Base-by-base conservation (phyloP, 805 yeast genomes). In the Isabelozyma gotoi region DNA sequence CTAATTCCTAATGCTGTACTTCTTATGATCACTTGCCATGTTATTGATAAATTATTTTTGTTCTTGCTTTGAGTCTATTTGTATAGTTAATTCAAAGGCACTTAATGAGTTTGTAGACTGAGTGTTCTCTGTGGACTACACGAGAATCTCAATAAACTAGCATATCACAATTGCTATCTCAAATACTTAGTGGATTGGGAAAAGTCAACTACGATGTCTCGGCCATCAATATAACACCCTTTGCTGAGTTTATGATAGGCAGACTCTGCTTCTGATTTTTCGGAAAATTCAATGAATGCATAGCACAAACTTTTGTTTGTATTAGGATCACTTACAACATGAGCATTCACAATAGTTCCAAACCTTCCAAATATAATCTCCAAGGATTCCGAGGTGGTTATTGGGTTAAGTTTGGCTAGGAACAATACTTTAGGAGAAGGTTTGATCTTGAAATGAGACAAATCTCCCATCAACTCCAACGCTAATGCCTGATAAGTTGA, bases 371-470 rank as follows among this genome's bases (percentile, higher is more conserved):
- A 84, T 11, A 84, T 78, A 24, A 75, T 57, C 33, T 68, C 63
- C 19, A 84, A 56, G 39, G 84, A 87, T 4, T 76, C 79, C 19
- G 71, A 78, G n/a, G 65, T 64, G 3, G 90, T 84, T 2, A 82
- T 60, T 1, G 85, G 80, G 50, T 84, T 84, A 49, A 84, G 59
- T 48, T 79, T 80, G 53, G 88, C 82, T 3, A 84, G 74, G 51
- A 84, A 84, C 12, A 84, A 57, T 3, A 81, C 81, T 36, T 70
- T 73, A 43, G 84, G 88, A 41, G 81, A 72, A 0, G 90, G 89
- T 48, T 74, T 73, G 18, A 74, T 76, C 16, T 74, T 75, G 2
- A 84, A 81, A 31, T 71, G 67, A 1, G 85, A 83, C 6, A 84
- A 49, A 50, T 84, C 88, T 0, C 87, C 87, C 36, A 84, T 66